Evolutionary conservation across 2,329 filamentous ascomycete species (phyloP).

Genomic region (Neonectria sp.): DNA sequence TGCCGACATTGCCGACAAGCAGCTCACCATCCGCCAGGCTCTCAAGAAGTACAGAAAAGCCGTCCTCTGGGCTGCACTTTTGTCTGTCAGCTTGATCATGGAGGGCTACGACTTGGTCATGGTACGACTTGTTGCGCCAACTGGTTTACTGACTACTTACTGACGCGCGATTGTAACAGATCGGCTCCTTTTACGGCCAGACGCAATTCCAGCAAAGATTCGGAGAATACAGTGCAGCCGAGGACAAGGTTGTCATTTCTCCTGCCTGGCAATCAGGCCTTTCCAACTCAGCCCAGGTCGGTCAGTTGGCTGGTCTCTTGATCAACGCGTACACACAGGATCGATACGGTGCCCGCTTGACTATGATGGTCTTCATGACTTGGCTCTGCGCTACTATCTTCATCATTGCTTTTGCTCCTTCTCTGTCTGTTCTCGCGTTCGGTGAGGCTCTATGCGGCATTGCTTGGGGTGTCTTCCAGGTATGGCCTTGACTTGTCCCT

Average conservation of each 20-base stretch:
- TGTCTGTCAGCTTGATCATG: constrained; percentile 48
- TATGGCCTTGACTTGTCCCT: background rate
- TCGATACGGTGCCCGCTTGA: constrained; percentile 47
- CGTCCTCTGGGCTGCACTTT: constrained; percentile 48
- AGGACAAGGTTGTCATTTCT: constrained; percentile 54
- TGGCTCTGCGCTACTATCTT: constrained; percentile 28
- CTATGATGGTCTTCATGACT: constrained; percentile 41
- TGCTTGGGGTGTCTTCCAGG: constrained; percentile 52
- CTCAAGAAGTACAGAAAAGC: constrained; percentile 49
- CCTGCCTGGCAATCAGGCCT: constrained; percentile 63
- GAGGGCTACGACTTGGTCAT: constrained; percentile 56
- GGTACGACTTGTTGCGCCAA: constrained; percentile 41
- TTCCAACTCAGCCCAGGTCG: constrained; percentile 59
- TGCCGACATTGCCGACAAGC: constrained; percentile 35
- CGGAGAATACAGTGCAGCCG: constrained; percentile 31
- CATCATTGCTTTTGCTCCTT: constrained; percentile 51
- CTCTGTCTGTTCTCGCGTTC: constrained; percentile 53
- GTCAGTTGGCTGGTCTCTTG: constrained; percentile 61
- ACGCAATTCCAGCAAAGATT: constrained; percentile 37
- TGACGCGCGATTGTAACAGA: background rate
- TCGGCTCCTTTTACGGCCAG: constrained; percentile 35
- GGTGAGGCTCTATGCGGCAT: constrained; percentile 55
- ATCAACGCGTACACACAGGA: constrained; percentile 60
- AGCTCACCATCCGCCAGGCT: constrained; percentile 45
- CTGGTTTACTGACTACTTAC: too few relatives aligned